These are phyloP conservation scores for Coniferiporia weirii DNA, from an alignment of 1,284 basidiomycete species.

Conservation along the genomic window DNA sequence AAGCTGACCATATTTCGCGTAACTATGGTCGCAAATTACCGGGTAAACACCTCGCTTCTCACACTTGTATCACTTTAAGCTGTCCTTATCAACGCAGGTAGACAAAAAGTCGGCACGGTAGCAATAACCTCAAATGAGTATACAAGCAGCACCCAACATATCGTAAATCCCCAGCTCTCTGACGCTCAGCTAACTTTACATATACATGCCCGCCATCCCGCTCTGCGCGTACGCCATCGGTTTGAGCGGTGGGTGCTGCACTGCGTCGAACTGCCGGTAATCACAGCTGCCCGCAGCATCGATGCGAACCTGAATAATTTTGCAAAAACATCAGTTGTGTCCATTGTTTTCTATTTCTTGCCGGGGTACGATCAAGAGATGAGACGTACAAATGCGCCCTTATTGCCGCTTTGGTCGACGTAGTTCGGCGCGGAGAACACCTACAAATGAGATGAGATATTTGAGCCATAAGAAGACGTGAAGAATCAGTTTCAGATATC, in stretches of 20 bases:
- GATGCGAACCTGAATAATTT: constrained; percentile 66
- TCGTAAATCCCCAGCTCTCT: too few relatives aligned
- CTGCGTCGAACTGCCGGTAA: constrained; percentile 83
- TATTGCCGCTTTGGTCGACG: constrained; percentile 77
- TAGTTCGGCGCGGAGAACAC: constrained; percentile 85
- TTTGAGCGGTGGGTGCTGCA: constrained; percentile 83
- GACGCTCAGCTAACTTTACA: constrained; percentile 29
- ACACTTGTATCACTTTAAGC: too few relatives aligned
- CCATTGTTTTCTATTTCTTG: too few relatives aligned
- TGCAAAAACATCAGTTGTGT: too few relatives aligned
- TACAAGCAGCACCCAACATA: too few relatives aligned
- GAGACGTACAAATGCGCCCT: constrained; percentile 64
- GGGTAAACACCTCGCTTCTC: too few relatives aligned
- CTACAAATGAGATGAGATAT: constrained; percentile 31
- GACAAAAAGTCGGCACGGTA: too few relatives aligned
- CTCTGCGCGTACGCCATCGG: constrained; percentile 86
- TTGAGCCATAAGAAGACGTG: not conserved
- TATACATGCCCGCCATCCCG: constrained; percentile 60
- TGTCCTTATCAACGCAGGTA: too few relatives aligned
- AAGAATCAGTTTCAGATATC: constrained; percentile 14
- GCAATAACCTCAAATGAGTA: too few relatives aligned
- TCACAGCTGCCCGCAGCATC: constrained; percentile 70
- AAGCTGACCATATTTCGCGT: too few relatives aligned
- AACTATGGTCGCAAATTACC: too few relatives aligned
- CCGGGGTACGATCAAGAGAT: not conserved